Conservation (phyloP, 164 flowering plant genomes). For the Annona squamosa region DNA sequence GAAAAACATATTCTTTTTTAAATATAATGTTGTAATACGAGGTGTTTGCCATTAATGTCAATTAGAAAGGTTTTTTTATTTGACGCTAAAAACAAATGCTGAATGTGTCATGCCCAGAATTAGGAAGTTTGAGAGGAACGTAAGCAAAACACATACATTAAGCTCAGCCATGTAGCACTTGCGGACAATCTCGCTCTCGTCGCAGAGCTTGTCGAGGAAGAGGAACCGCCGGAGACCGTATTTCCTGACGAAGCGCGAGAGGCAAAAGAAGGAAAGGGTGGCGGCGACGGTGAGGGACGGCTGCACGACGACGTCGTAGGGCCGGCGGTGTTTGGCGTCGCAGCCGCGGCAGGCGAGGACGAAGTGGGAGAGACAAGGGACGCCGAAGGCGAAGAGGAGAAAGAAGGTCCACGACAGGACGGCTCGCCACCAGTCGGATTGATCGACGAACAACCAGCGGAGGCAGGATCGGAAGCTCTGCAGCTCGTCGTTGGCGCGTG, state of each 20-base stretch:
- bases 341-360: constrained; percentile 56
- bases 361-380: constrained; percentile 66
- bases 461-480: constrained; percentile 62
- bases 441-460: constrained; percentile 87
- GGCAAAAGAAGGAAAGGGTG: constrained; percentile 57
- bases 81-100: not conserved
- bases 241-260: constrained; percentile 45
- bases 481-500: constrained; percentile 45
- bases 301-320: constrained; percentile 62
- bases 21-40: no score
- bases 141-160: constrained; percentile 41
- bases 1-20: no score
- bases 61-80: no score
- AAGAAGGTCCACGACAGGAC: constrained; percentile 67
- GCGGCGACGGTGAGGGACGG: constrained; percentile 61
- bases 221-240: constrained; percentile 73
- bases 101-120: not conserved
- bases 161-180: constrained; percentile 52
- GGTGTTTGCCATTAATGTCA: no score
- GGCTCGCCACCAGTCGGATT: constrained; percentile 36
- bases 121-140: not conserved
- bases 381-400: constrained; percentile 40
- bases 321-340: constrained; percentile 52
- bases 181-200: constrained; percentile 76
- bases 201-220: constrained; percentile 74